Base-by-base conservation (phyloP, 768 basidiomycete species). In the Sarcodon aspratus region DNA sequence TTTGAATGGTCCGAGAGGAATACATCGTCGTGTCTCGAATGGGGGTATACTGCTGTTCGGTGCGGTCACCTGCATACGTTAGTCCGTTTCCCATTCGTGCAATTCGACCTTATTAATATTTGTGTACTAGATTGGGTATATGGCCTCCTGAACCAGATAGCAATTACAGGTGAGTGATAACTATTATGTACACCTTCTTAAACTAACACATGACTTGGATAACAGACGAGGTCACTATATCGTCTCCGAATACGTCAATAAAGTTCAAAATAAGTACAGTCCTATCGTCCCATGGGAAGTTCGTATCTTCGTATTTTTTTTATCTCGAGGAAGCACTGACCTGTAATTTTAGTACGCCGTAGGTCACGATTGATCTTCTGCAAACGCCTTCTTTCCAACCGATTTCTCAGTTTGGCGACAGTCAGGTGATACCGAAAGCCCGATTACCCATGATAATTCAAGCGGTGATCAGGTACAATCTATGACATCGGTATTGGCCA, bases 41-140 rank as follows among this genome's bases (percentile, higher is more conserved):
- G 82, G 79, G 87, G 87, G 1, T 90, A 90, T 65, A 82, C 88
- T 31, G 83, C 83, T 9, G 74, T 87, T 42, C 69, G 86, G 27
- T 87, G 84, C 56, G 78, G 76, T 0, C 79, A 82, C 66, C 64
- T 91, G 36, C 75, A 82, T 50, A 71, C 74, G 83, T 87, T 58
- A 61, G 83, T 57, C 9, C 34, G 46, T 36, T 34, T 15, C 17
- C 55, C 47, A 47, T 47, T 53, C 47, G 48, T 51, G 18, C 17
- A 31, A 35, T 32, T 35, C 27, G 34, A 9, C 54, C 46, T 36
- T 46, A 18, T 36, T 9, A 47, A n/a, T 13, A 36, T 18, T 33
- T 33, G 15, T 31, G 21, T 40, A 32, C 43, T 44, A 10, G 85
- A 8, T 67, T 71, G 8, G 77, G 77, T 3, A 75, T 78, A 53